phyloP scores from a whole-genome alignment of 2,329 filamentous ascomycete species.

The Periconia macrospinosa region DNA sequence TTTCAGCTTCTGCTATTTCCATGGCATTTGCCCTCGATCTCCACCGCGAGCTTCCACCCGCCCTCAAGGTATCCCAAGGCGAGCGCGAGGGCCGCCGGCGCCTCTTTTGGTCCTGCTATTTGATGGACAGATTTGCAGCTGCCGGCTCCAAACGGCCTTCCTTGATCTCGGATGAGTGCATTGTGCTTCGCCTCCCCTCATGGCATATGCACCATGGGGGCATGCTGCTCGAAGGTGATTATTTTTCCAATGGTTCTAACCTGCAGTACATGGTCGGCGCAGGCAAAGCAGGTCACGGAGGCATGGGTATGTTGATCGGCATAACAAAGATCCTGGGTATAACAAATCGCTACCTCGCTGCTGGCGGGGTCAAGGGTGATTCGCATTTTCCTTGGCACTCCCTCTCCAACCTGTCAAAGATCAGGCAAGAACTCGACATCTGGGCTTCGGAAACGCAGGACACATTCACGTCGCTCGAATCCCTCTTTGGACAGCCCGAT shows the following conservation, averaged over 20 bases:
- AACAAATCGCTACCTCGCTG: conserved; percentile 81
- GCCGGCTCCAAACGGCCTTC: conserved; percentile 81
- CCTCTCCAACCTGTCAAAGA: conserved; percentile 81
- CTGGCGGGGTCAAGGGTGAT: conserved; percentile 84
- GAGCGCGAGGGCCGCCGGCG: conserved; percentile 77
- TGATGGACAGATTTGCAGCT: conserved; percentile 81
- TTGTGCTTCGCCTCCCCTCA: conserved; percentile 73
- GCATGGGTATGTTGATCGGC: conserved; percentile 79
- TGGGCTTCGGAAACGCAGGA: conserved; percentile 84
- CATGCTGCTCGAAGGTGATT: conserved; percentile 72
- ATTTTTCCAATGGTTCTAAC: conserved; percentile 79
- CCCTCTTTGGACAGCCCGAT: conserved; percentile 75
- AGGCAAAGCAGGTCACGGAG: conserved; percentile 72
- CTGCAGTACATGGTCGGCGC: conserved; percentile 70
- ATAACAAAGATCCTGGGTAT: conserved; percentile 80
- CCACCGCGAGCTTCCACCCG: conserved; percentile 72
- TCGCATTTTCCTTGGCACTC: conserved; percentile 92
- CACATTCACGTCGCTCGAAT: conserved; percentile 73
- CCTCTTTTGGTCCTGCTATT: conserved; percentile 88
- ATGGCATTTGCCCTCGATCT: conserved; percentile 84
- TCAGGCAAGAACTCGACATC: conserved; percentile 79
- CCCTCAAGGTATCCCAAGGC: conserved; percentile 62
- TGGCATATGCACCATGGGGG: conserved; percentile 67
- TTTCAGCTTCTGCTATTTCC: conserved; percentile 70
- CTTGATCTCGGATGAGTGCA: conserved; percentile 75